Base-by-base conservation (phyloP, 108 stramenopile genomes). In the Nannochloropsis oceanica region DNA sequence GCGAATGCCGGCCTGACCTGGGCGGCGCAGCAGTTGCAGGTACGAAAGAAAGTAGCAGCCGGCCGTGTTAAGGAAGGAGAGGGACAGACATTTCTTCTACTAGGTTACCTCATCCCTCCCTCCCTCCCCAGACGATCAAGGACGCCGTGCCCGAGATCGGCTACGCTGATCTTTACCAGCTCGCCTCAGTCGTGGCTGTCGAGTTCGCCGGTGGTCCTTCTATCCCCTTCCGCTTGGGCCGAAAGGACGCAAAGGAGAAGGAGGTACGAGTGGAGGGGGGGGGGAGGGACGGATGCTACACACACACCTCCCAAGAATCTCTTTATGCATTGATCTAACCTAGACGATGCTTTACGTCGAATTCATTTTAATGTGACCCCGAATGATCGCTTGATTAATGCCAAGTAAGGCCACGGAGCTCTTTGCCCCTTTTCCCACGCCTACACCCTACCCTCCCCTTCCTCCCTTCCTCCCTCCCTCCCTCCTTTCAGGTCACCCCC, bases 111-210 rank as follows among this genome's bases (percentile, higher is more conserved):
- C 25, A n/a, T 22, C 14, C 50, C 50, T 13, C 18, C 13, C 13
- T 13, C 50, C 12, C 11, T 13, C 86, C 96, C 34, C 93, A 94
- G 43, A 92, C 93, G 26, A 93, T 97, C 84, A 95, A 95, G 89
- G 91, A 91, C 22, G 92, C 95, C 89, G 89, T 93, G 89, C 96
- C 95, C 22, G 92, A 90, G 14, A 91, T 98, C 79, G 91, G 93
- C 14, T 95, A 96, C 85, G 95, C 95, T 11, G 97, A 98, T 90
- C 85, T 97, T 44, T n/a, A 80, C 10, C 50, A 50, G 50, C 50
- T 50, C 50, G 50, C 50, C 50, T 50, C 50, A 12, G 50, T 89
- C 42, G 91, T 90, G 27, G 93, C 92, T 79, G 90, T 93, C 81
- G 90, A 91, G 82, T 20, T 18, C 26, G 86, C 80, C 44, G 93